These are phyloP conservation scores for Neofusicoccum ribis DNA, from an alignment of 2,329 filamentous ascomycete genomes.

Conservation along the genomic window DNA sequence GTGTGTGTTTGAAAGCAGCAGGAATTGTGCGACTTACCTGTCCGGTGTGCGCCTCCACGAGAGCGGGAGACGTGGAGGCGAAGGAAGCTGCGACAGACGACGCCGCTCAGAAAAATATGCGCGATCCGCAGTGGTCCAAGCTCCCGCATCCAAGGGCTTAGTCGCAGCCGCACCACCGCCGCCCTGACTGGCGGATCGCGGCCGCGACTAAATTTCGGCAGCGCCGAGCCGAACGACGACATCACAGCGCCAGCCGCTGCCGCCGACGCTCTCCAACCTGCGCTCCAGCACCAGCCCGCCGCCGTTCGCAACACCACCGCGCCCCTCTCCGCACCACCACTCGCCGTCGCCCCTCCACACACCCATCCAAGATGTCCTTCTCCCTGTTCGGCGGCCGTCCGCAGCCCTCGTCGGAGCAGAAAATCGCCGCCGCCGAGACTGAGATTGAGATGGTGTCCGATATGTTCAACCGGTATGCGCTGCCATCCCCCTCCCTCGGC, in stretches of 20 bases:
- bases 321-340: neutral
- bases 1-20: neutral
- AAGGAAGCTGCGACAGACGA: neutral
- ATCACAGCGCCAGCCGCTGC: conserved; percentile 12
- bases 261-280: neutral
- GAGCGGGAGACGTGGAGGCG: conserved; percentile 1
- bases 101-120: conserved; percentile 8
- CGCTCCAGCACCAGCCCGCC: neutral
- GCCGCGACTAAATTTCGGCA: neutral
- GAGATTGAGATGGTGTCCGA: conserved; percentile 98
- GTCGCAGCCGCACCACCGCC: neutral
- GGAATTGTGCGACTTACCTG: conserved; percentile 16
- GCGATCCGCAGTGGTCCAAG: conserved; percentile 5
- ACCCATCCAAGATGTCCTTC: conserved; percentile 19
- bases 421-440: conserved; percentile 92
- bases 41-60: neutral
- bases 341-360: neutral
- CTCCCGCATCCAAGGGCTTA: neutral
- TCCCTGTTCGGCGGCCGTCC: conserved; percentile 59
- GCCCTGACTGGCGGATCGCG: no score
- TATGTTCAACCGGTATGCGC: conserved; percentile 88
- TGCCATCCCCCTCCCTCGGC: neutral
- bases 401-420: conserved; percentile 92
- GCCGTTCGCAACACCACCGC: neutral
- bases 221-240: conserved; percentile 12